A percentile compares a stretch with the other conserved stretches of the same genome.
phyloP scores from a whole-genome alignment of 2,329 filamentous ascomycete genomes.

The Bisporella sp. region DNA sequence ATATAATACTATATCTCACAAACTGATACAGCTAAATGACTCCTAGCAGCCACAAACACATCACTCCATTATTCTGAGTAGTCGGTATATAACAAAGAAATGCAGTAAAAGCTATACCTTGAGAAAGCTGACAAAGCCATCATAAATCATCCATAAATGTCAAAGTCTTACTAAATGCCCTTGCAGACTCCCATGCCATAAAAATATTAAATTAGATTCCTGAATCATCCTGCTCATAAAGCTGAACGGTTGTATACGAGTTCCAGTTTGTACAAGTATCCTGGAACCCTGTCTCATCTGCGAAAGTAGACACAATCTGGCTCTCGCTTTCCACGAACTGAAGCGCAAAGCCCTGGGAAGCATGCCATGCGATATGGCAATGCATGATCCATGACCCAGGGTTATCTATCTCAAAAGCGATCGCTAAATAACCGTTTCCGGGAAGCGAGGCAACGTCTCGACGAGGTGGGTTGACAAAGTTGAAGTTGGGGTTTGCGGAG shows the following conservation, averaged over 20 bases:
- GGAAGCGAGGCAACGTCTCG: conserved; percentile 44
- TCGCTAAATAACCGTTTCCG: conserved; percentile 23
- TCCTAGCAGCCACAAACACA: too few species aligned
- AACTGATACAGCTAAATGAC: too few species aligned
- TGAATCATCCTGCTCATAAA: conserved; percentile 20
- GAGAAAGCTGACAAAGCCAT: too few species aligned
- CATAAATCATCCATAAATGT: too few species aligned
- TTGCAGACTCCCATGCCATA: background rate
- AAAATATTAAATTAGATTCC: conserved; percentile 15
- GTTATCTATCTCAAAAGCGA: conserved; percentile 27
- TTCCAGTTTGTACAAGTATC: conserved; percentile 19
- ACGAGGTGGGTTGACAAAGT: conserved; percentile 40
- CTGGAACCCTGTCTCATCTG: conserved; percentile 9
- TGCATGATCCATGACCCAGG: conserved; percentile 28
- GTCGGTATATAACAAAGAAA: too few species aligned
- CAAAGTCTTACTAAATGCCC: background rate
- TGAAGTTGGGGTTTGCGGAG: conserved; percentile 21
- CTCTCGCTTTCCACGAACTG: conserved; percentile 39
- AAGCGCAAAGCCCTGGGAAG: conserved; percentile 43
- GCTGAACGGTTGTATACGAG: conserved; percentile 9
- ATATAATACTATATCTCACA: too few species aligned
- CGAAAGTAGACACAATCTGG: conserved; percentile 14
- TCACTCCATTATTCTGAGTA: too few species aligned
- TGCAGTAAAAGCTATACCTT: too few species aligned
- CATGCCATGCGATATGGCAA: conserved; percentile 43